phyloP scores from a whole-genome alignment of 345 rosid genomes.

The Populus euphratica region DNA sequence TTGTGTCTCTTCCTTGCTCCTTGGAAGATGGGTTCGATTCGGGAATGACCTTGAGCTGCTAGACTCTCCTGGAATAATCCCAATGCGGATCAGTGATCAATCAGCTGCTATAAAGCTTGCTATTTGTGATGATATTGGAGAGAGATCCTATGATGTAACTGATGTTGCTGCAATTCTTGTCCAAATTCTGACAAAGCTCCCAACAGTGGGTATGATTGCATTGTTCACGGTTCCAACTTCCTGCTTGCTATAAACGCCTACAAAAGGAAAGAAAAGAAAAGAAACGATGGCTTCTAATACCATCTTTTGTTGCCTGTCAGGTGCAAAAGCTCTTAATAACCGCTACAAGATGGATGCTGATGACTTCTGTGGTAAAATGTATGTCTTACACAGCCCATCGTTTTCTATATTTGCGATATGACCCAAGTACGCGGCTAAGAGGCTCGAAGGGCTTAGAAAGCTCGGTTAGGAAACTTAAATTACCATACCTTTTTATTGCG shows the following conservation, averaged over 20 bases:
- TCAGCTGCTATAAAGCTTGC: constrained; percentile 91
- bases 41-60: constrained; percentile 85
- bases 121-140: constrained; percentile 94
- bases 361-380: constrained; percentile 54
- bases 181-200: constrained; percentile 68
- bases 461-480: background rate
- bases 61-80: constrained; percentile 89
- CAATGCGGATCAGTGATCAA: constrained; percentile 92
- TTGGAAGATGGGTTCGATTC: constrained; percentile 71
- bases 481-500: background rate
- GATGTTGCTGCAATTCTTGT: constrained; percentile 91
- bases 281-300: background rate
- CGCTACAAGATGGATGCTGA: constrained; percentile 68
- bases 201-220: constrained; percentile 49
- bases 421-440: background rate
- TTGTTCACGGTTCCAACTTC: background rate
- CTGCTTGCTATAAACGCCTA: background rate
- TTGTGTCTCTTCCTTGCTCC: constrained; percentile 1
- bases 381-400: constrained; percentile 19
- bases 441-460: background rate
- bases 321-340: constrained; percentile 49
- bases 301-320: constrained; percentile 28
- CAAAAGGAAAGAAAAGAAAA: background rate
- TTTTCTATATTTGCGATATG: constrained; percentile 1
- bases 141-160: constrained; percentile 73